Evolutionary conservation across 345 rosid species (phyloP), one percentile per base, ranked within the genome.

Genomic region (Boechera stricta): DNA sequence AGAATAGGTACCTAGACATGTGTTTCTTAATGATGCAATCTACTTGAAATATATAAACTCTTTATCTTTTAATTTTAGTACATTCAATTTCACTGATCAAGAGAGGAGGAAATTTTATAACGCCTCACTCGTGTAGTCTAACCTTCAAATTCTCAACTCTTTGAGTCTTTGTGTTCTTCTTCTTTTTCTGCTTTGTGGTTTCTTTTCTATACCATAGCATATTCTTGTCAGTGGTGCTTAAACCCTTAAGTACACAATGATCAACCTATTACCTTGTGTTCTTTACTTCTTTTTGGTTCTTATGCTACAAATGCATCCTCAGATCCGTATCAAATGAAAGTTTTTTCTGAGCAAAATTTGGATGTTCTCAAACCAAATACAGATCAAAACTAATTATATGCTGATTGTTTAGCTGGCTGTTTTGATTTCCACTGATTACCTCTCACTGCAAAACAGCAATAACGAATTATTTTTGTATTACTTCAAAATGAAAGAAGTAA

Each of bases 341-440:
- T 63, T 61, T 55, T 77, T 21, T 85, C 29, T 77, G 73, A 61
- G 55, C 76, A 60, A 74, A 79, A 26, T 70, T 84, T 58, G 72
- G 70, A 29, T 67, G 82, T 83, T 42, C 74, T 45, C 21, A 84
- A 79, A 52, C 93, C 90, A 78, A 89, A 88, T 69, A 87, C 69
- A 49, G 78, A 81, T 67, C 31, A 60, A 71, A 69, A 87, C 5
- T 89, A 86, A 7, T 84, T 69, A 83, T 82, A 89, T 65, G 84
- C 69, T 55, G 83, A 84, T 73, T 88, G 82, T 77, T 91, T 88
- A 8, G 90, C 83, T 69, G 78, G 82, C 73, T 84, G 91, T 77
- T 57, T 85, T 28, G 81, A 83, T 81, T 77, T 86, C 95, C 89
- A 89, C 69, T 83, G 86, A 74, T 82, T 87, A 56, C 83, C 86